These are phyloP conservation scores for Quercus alba DNA, from an alignment of 306 rosid species.

Conservation along the genomic window DNA sequence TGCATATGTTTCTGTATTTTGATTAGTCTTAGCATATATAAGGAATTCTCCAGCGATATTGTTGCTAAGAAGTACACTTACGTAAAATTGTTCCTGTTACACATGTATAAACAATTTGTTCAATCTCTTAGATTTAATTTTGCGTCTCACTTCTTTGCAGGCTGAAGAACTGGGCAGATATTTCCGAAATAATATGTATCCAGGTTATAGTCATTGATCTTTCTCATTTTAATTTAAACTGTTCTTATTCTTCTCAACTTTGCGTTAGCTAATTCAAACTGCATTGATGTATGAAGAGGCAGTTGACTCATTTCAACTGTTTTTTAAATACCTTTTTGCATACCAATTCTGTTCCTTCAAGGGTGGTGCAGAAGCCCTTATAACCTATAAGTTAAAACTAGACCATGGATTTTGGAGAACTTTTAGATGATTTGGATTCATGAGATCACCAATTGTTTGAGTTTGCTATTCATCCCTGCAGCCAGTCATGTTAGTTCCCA, in stretches of 20 bases:
- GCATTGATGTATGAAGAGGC: not conserved
- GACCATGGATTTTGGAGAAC: not conserved
- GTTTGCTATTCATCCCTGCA: not conserved
- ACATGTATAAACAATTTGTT: slow-evolving; percentile 9
- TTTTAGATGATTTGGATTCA: not conserved
- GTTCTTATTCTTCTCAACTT: not conserved
- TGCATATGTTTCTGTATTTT: not conserved
- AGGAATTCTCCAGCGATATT: not conserved
- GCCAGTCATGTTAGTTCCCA: not conserved
- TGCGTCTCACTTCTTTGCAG: slow-evolving; percentile 38
- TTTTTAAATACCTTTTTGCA: not conserved
- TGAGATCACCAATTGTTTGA: not conserved
- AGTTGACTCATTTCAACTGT: not conserved
- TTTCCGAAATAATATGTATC: slow-evolving; percentile 93
- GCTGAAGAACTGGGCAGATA: slow-evolving; percentile 99
- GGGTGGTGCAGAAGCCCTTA: not conserved
- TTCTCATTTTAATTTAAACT: slow-evolving; percentile 6
- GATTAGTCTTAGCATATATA: not conserved
- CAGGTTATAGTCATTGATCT: slow-evolving; percentile 52
- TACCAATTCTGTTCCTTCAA: not conserved
- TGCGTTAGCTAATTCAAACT: not conserved
- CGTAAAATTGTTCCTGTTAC: not conserved
- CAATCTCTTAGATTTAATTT: slow-evolving; percentile 12
- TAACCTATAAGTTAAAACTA: not conserved
- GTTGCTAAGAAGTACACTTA: not conserved